Percentiles rank a stretch among this genome's conserved stretches.
phyloP scores from a whole-genome alignment of 169 alveolate genomes.

The Babesia divergens region DNA sequence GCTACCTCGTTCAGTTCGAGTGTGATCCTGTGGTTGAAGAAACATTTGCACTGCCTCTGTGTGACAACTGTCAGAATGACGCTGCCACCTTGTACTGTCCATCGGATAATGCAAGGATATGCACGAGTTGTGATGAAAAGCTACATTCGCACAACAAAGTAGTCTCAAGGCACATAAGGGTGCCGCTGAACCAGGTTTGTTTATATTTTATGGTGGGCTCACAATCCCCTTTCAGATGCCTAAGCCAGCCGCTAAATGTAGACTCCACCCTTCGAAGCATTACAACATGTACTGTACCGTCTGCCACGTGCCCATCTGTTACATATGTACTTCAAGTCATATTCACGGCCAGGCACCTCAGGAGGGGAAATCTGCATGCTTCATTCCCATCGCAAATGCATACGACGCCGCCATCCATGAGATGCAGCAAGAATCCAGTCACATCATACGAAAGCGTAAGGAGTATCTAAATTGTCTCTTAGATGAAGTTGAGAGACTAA shows the following conservation, averaged over 20 bases:
- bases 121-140: constrained; percentile 81
- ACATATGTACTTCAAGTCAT: constrained; percentile 78
- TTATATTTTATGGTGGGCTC: background rate
- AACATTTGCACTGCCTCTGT: constrained; percentile 83
- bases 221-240: constrained; percentile 69
- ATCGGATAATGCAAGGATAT: constrained; percentile 83
- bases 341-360: constrained; percentile 59
- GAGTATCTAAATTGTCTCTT: constrained; percentile 11
- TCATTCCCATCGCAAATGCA: constrained; percentile 61
- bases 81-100: constrained; percentile 86
- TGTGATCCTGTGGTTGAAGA: constrained; percentile 83
- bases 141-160: constrained; percentile 83
- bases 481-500: constrained; percentile 6
- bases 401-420: constrained; percentile 63
- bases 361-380: constrained; percentile 6
- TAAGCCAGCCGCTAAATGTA: constrained; percentile 74
- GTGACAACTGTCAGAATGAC: constrained; percentile 86
- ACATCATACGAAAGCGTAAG: constrained; percentile 10
- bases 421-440: constrained; percentile 32
- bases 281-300: constrained; percentile 74
- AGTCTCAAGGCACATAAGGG: constrained; percentile 84
- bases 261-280: constrained; percentile 69
- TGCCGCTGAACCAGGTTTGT: constrained; percentile 81
- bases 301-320: constrained; percentile 80
- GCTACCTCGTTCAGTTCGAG: constrained; percentile 83